A percentile compares a stretch with the other conserved stretches of the same genome.
phyloP scores from a whole-genome alignment of 2,329 filamentous ascomycete genomes.

The Botrytis hyacinthi region DNA sequence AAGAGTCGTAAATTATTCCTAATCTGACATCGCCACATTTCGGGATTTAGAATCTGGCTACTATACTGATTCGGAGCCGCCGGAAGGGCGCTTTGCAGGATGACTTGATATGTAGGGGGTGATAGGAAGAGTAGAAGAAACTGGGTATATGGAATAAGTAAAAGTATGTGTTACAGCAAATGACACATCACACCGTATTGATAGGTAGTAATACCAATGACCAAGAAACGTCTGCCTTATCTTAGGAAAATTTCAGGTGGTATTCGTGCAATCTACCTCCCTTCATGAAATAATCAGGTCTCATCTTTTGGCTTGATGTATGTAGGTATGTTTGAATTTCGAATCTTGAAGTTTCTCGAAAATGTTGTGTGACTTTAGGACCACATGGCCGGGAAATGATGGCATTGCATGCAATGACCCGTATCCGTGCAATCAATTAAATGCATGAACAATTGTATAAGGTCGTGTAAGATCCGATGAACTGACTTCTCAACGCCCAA shows the following conservation, averaged over 20 bases:
- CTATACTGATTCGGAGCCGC: not conserved
- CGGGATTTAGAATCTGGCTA: not conserved
- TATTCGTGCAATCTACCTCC: not conserved
- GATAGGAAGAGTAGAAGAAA: not conserved
- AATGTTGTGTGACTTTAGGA: not conserved
- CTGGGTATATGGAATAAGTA: not conserved
- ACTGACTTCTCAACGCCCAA: not conserved
- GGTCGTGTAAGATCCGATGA: slow-evolving; percentile 4
- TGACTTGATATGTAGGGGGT: not conserved
- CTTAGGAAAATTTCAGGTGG: not conserved
- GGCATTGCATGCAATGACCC: not conserved
- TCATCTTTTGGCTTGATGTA: not conserved
- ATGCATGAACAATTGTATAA: not conserved
- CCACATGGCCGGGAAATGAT: slow-evolving; percentile 3
- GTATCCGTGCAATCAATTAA: not conserved
- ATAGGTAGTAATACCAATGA: not conserved
- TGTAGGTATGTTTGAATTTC: not conserved
- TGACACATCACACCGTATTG: not conserved
- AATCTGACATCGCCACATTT: slow-evolving; percentile 5
- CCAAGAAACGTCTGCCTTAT: not conserved
- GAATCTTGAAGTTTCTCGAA: not conserved
- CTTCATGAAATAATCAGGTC: not conserved
- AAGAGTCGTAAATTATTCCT: not conserved
- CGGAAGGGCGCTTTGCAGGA: not conserved
- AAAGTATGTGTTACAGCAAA: not conserved